These are phyloP conservation scores for Candida sonorensis DNA, from an alignment of 805 yeast genomes.

Conservation along the genomic window DNA sequence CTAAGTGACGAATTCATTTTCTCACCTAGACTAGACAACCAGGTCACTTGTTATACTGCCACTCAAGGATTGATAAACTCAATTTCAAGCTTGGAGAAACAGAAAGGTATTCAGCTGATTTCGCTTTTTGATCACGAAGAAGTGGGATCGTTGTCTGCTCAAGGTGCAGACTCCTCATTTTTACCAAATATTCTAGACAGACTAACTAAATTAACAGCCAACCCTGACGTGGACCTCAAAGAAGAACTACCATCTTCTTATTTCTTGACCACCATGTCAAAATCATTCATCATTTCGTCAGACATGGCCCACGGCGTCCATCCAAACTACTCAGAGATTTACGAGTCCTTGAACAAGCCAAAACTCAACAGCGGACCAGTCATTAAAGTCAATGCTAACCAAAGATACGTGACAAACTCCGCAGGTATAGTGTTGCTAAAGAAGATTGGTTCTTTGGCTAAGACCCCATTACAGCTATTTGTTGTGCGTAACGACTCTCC, in stretches of 20 bases:
- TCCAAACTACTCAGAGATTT: slow-evolving; percentile 75
- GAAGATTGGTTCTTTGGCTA: slow-evolving; percentile 55
- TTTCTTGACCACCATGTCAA: slow-evolving; percentile 53
- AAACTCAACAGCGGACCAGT: slow-evolving; percentile 85
- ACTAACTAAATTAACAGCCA: slow-evolving; percentile 42
- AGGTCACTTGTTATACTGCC: slow-evolving; percentile 81
- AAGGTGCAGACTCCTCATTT: slow-evolving; percentile 94
- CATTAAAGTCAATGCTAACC: slow-evolving; percentile 89
- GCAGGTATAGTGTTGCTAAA: slow-evolving; percentile 79
- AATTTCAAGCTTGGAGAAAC: slow-evolving; percentile 29
- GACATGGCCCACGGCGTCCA: slow-evolving; percentile 98
- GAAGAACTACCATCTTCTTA: slow-evolving; percentile 28
- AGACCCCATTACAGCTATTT: slow-evolving; percentile 83
- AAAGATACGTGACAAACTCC: slow-evolving; percentile 90
- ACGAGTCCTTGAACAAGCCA: slow-evolving; percentile 78
- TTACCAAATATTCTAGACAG: slow-evolving; percentile 73
- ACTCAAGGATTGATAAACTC: slow-evolving; percentile 59
- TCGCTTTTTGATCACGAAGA: slow-evolving; percentile 95
- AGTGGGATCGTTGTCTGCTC: slow-evolving; percentile 88
- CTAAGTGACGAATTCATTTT: slow-evolving; percentile 84
- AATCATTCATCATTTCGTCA: slow-evolving; percentile 83
- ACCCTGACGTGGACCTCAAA: slow-evolving; percentile 30
- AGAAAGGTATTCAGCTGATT: slow-evolving; percentile 60
- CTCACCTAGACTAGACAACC: slow-evolving; percentile 86
- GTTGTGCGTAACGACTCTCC: slow-evolving; percentile 92